Conservation (phyloP, 306 rosid genomes). For the Styphnolobium japonicum region DNA sequence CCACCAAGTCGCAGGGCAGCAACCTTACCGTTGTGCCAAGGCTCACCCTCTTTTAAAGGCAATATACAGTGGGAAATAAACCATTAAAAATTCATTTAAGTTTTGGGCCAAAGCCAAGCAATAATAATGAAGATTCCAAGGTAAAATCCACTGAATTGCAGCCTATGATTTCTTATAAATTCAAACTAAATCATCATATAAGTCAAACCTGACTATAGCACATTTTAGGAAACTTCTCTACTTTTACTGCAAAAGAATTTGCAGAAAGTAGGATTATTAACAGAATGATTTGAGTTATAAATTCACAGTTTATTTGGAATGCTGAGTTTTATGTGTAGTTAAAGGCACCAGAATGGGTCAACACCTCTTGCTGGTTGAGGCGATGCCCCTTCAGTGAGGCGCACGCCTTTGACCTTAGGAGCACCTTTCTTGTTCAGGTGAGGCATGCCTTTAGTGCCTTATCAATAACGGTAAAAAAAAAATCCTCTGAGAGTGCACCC, state of each 20-base stretch:
- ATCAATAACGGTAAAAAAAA: too few relatives aligned
- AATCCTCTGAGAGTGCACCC: too few relatives aligned
- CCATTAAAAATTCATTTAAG: not conserved
- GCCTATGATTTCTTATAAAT: not conserved
- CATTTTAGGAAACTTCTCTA: not conserved
- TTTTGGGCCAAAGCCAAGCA: not conserved
- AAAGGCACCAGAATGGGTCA: too few relatives aligned
- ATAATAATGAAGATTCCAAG: not conserved
- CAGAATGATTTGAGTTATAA: not conserved
- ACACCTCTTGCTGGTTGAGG: too few relatives aligned
- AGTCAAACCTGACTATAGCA: not conserved
- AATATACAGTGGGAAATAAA: not conserved
- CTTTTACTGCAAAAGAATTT: not conserved
- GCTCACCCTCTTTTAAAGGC: not conserved
- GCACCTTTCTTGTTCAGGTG: too few relatives aligned
- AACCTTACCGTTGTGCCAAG: not conserved
- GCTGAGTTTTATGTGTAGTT: constrained; percentile 21
- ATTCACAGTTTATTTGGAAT: not conserved
- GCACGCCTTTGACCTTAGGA: too few relatives aligned
- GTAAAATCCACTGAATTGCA: not conserved
- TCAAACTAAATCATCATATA: not conserved
- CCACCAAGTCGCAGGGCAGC: not conserved
- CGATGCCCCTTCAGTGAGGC: too few relatives aligned
- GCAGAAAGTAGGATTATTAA: not conserved
- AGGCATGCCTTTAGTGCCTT: too few relatives aligned